Base-by-base conservation (phyloP, 1,284 basidiomycete species). In the Mycosarcoma mackinlayi region DNA sequence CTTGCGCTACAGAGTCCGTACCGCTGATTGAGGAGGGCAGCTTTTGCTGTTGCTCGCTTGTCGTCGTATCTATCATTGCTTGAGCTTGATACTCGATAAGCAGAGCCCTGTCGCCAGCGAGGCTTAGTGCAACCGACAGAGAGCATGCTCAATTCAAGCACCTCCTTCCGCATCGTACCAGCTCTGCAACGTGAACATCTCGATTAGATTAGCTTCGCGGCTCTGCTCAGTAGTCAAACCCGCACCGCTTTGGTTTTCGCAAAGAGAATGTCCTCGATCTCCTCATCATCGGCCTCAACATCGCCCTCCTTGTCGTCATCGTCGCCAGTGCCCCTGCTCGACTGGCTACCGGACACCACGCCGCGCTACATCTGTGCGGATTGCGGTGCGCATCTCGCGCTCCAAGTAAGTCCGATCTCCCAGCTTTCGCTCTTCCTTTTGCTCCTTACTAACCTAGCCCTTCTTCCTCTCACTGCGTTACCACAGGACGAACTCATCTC, bases 401-500 rank as follows among this genome's bases (percentile, higher is more conserved):
- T 77, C 4, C 71, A 75, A 47, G 57, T 73, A 65, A 63, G 70
- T 50, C n/a, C 13, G 8, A 8, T 14, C 6, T 4, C 50, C 21
- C 18, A 21, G 2, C 30, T 30, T 46, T 6, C n/a, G 37, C 11
- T 19, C 19, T 13, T 55, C 23, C 18, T 25, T 7, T 21, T 18
- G 13, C 40, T 4, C 41, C 11, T n/a, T 19, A 11, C 42, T 45
- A 11, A 38, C 37, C 6, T 21, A 33, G n/a, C 31, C 9, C 41
- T 5, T 11, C 28, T 18, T 42, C 1, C 3, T 8, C n/a, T n/a
- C 4, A 6, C 13, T 41, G 35, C 23, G 3, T 4, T n/a, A 9
- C n/a, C n/a, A n/a, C 28, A 93, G 83, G 92, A 93, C 76, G 92
- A 93, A 72, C 84, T 92, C 10, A 91, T 93, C 70, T 91, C 90